phyloP scores from a whole-genome alignment of 164 flowering plant species.

The Liquidambar formosana region DNA sequence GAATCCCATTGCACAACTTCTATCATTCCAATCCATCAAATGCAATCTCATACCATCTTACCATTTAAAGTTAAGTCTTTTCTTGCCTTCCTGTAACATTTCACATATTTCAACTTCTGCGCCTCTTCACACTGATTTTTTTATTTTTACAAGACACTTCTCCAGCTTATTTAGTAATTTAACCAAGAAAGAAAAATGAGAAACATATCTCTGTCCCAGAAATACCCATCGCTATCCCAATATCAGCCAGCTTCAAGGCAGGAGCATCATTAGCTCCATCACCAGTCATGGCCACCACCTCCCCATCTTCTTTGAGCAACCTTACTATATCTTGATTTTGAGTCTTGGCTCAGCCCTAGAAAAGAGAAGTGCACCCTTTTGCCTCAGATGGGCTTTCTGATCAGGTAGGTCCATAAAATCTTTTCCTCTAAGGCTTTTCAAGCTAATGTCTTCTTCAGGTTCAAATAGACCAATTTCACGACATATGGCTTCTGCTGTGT shows the following conservation, averaged over 20 bases:
- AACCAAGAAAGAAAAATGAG: neutral
- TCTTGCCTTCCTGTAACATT: neutral
- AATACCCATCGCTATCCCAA: constrained; percentile 98
- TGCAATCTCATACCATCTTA: no score
- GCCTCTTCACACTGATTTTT: neutral
- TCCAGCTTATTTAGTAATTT: neutral
- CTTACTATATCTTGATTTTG: no score
- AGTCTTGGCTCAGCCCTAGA: constrained; percentile 87
- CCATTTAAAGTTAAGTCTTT: no score
- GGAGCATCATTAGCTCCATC: constrained; percentile 97
- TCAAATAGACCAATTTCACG: constrained; percentile 79
- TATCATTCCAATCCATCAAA: neutral
- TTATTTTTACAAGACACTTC: neutral
- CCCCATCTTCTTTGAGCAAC: no score
- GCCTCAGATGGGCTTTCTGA: constrained; percentile 39
- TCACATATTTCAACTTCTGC: neutral
- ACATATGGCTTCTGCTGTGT: constrained; percentile 82
- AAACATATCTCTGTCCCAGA: constrained; percentile 85
- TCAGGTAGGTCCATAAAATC: constrained; percentile 54
- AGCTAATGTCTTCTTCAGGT: constrained; percentile 46
- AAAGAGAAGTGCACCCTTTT: constrained; percentile 54
- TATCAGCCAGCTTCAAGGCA: no score
- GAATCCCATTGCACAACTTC: no score
- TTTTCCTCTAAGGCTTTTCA: constrained; percentile 63
- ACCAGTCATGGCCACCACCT: constrained; percentile 96